Conservation (phyloP, 148 eudicot species). For the Camellia japonica region DNA sequence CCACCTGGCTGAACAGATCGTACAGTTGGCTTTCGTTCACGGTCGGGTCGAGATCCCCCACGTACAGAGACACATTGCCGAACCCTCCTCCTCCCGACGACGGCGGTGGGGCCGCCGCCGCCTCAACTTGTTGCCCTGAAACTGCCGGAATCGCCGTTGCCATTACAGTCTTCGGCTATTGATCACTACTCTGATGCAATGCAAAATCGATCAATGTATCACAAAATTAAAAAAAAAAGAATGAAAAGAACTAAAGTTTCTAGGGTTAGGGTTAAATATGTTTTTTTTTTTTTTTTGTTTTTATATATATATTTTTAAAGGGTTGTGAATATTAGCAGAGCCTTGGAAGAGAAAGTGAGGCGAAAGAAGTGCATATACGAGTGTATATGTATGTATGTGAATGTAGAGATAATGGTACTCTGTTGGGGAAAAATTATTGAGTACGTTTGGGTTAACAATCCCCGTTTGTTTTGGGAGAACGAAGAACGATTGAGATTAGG, state of each 20-base stretch:
- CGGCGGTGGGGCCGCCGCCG: constrained; percentile 4
- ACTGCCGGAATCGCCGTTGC: neutral
- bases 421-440: no score
- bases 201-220: neutral
- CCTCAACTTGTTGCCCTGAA: neutral
- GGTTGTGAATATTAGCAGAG: neutral
- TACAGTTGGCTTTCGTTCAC: constrained; percentile 49
- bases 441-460: no score
- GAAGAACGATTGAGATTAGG: no score
- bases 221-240: neutral
- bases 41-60: constrained; percentile 49
- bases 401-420: no score
- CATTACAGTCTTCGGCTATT: neutral
- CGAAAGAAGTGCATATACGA: neutral
- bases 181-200: neutral
- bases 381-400: no score
- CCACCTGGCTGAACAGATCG: constrained; percentile 51
- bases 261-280: neutral
- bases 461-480: no score
- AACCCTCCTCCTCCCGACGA: constrained; percentile 23
- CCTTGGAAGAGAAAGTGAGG: no score
- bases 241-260: neutral
- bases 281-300: neutral
- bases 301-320: neutral
- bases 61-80: constrained; percentile 44